Percentiles rank a stretch among this genome's conserved stretches.
Evolutionary conservation across 139 green algal species (phyloP).

Genomic region (Closterium sp.): DNA sequence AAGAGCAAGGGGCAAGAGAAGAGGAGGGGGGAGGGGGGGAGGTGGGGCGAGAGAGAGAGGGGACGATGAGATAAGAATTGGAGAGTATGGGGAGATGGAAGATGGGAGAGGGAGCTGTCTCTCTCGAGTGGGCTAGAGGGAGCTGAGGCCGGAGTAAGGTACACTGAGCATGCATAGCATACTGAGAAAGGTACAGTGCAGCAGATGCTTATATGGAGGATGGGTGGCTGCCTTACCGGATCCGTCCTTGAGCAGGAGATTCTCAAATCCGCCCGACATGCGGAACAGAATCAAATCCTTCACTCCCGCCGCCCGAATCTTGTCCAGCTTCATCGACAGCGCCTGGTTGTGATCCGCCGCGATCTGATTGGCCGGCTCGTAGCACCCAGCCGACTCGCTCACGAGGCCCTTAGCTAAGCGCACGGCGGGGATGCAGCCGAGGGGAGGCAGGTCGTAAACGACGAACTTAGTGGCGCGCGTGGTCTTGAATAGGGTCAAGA

Average conservation of each 20-base stretch:
- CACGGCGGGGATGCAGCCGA: neutral
- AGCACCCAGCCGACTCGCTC: neutral
- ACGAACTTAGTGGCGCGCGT: neutral
- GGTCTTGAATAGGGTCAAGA: neutral
- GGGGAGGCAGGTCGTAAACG: neutral
- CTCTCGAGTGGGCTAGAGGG: too few species aligned
- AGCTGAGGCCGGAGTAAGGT: too few species aligned
- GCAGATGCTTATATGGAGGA: too few species aligned
- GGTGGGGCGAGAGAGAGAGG: too few species aligned
- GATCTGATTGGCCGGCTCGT: neutral
- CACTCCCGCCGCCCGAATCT: neutral
- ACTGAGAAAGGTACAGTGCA: too few species aligned
- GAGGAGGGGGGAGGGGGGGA: too few species aligned
- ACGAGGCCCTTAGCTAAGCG: neutral
- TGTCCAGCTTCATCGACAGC: neutral
- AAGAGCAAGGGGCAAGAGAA: too few species aligned
- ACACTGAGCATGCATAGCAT: too few species aligned
- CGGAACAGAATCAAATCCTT: neutral
- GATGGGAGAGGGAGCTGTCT: too few species aligned
- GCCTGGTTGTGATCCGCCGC: neutral
- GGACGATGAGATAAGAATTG: too few species aligned
- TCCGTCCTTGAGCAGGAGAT: neutral
- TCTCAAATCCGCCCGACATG: neutral
- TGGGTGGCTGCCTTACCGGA: neutral
- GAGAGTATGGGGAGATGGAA: too few species aligned